Evolutionary conservation across 2,329 filamentous ascomycete genomes (phyloP), one percentile per base, ranked within the genome.

Genomic region (Exophiala alcalophila): DNA sequence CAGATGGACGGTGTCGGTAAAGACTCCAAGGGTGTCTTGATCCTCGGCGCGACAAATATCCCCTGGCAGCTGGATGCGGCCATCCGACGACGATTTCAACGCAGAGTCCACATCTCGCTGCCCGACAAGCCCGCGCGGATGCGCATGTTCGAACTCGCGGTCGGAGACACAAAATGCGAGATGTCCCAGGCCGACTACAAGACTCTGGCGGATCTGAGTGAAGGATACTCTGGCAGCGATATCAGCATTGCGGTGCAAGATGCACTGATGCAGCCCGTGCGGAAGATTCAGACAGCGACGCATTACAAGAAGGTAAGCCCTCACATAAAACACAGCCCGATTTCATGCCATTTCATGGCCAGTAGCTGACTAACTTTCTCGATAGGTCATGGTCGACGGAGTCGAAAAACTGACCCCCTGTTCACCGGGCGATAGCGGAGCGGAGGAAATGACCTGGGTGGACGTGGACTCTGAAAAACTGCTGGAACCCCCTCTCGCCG

Each of bases 1-100:
- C 92, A 98, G 67, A 98, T 98, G 92, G 92, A 98, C 59, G 94
- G 92, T 68, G 92, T 98, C 7, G 94, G 92, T 51, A 91, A 94
- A 52, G 92, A 98, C 66, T 91, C 85, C 50, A 89, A 85, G 59
- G 92, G 91, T 14, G 91, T 98, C 6, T 73, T 98, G 16, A 94
- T 98, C 27, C 78, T 98, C 3, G 92, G 92, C 48, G 92, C 92
- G 40, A 98, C 92, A 43, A 98, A 98, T 64, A 97, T 98, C 50
- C 92, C 92, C 12, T 98, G 92, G 92, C 91, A 98, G 72, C 77
- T 98, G 34, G 92, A 98, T 64, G 86, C 88, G 8, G 92, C 92
- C 57, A 98, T 98, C 58, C 83, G 92, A 56, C 80, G 92, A 65
- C 87, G 92, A 61, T 98, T 98, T 73, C 94, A 98, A 66, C 78